phyloP scores from a whole-genome alignment of 176 grass and related monocot species.

The Urochloa ruziziensis region DNA sequence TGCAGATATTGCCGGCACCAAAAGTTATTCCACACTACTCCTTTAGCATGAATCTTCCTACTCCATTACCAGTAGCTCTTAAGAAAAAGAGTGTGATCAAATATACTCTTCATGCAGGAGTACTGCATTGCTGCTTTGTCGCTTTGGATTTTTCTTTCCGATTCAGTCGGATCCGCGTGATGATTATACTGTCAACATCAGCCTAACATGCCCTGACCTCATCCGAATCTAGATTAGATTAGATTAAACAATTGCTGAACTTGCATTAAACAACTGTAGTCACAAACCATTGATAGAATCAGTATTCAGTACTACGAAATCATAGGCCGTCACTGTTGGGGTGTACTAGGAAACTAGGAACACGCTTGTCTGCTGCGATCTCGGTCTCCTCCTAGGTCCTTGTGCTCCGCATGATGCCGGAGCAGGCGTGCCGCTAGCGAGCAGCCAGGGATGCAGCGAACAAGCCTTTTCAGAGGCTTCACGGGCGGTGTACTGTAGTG shows the following conservation, averaged over 20 bases:
- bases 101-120: no score
- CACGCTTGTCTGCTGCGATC: slow-evolving; percentile 23
- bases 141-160: slow-evolving; percentile 9
- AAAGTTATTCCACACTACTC: slow-evolving; percentile 11
- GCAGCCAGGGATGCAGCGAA: background rate
- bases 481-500: background rate
- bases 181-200: background rate
- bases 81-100: background rate
- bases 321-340: background rate
- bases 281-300: background rate
- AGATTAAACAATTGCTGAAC: background rate
- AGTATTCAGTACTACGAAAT: background rate
- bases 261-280: background rate
- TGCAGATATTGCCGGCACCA: background rate
- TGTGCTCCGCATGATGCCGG: slow-evolving; percentile 36
- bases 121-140: background rate
- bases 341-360: background rate
- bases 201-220: background rate
- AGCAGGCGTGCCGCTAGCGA: background rate
- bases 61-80: no score
- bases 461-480: slow-evolving; percentile 25
- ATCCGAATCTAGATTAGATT: background rate
- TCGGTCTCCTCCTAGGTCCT: slow-evolving; percentile 11
- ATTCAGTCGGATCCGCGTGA: background rate
- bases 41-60: background rate